These are phyloP conservation scores for Phycomyces nitens DNA, from an alignment of 192 early-diverging fungal species.

Conservation along the genomic window DNA sequence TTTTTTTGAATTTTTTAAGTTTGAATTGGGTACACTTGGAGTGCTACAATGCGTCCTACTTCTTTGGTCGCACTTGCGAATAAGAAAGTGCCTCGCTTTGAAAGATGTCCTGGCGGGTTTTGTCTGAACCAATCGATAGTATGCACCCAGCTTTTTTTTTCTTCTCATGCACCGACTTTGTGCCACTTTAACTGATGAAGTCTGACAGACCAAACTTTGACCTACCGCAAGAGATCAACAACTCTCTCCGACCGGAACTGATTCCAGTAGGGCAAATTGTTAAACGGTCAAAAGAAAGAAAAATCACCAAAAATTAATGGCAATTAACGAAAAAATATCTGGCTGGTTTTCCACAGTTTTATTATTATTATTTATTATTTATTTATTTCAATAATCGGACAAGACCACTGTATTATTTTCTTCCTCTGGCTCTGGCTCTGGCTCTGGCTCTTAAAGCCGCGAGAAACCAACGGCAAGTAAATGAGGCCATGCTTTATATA, in stretches of 20 bases:
- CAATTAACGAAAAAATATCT: too few species aligned
- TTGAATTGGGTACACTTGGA: neutral
- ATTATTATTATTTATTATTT: too few species aligned
- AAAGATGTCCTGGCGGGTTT: neutral
- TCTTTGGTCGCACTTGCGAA: neutral
- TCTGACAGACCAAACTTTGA: constrained; percentile 1
- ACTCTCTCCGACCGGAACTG: constrained; percentile 18
- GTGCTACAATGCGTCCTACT: neutral
- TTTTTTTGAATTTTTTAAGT: neutral
- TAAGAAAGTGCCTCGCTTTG: constrained; percentile 1
- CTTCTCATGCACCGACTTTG: constrained; percentile 25
- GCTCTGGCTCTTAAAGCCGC: constrained; percentile 1
- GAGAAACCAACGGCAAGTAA: neutral
- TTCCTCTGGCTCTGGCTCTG: too few species aligned
- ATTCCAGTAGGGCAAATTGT: constrained; percentile 12
- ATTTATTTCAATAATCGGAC: too few species aligned
- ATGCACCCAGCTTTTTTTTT: constrained; percentile 13
- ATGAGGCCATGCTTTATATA: too few species aligned
- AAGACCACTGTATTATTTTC: too few species aligned
- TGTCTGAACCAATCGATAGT: constrained; percentile 15
- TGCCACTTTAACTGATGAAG: neutral
- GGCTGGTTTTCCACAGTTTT: too few species aligned
- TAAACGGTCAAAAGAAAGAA: too few species aligned
- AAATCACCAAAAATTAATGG: too few species aligned
- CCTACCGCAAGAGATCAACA: constrained; percentile 1